phyloP scores from a whole-genome alignment of 164 flowering plant species.

The Buxus sempervirens region DNA sequence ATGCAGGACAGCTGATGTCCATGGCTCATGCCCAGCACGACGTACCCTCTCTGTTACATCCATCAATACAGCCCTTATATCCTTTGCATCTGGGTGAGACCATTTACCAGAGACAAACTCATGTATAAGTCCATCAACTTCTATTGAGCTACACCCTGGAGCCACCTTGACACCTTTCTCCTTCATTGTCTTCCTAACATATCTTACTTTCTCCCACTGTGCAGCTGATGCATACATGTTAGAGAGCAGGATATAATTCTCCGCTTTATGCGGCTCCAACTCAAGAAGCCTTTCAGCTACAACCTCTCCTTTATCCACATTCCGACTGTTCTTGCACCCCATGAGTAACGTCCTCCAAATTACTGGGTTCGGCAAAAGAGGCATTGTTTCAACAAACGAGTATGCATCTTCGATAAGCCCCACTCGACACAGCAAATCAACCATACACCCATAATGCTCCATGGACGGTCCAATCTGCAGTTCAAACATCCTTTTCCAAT shows the following conservation, averaged over 20 bases:
- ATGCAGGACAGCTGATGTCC: constrained; percentile 34
- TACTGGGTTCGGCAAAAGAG: constrained; percentile 27
- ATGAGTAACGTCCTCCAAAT: constrained; percentile 46
- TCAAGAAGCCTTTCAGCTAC: constrained; percentile 34
- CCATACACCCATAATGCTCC: constrained; percentile 57
- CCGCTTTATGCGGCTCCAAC: constrained; percentile 40
- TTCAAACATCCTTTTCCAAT: constrained; percentile 35
- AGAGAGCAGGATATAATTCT: constrained; percentile 39
- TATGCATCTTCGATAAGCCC: constrained; percentile 34
- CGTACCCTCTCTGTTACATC: constrained; percentile 31
- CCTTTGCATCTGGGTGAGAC: constrained; percentile 37
- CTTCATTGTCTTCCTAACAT: constrained; percentile 41
- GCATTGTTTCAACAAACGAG: constrained; percentile 29
- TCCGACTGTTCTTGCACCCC: constrained; percentile 31
- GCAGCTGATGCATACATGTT: constrained; percentile 34
- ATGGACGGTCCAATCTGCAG: constrained; percentile 34
- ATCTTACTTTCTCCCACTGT: constrained; percentile 37
- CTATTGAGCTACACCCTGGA: constrained; percentile 47
- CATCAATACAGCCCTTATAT: constrained; percentile 25
- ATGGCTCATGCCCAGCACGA: constrained; percentile 32
- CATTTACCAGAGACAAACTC: constrained; percentile 41
- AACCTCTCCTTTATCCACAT: constrained; percentile 26
- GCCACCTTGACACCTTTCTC: constrained; percentile 30
- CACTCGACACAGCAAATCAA: constrained; percentile 44
- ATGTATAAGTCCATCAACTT: constrained; percentile 40